Base-by-base conservation (phyloP, 2,329 filamentous ascomycete species). In the Esteya vermicola region DNA sequence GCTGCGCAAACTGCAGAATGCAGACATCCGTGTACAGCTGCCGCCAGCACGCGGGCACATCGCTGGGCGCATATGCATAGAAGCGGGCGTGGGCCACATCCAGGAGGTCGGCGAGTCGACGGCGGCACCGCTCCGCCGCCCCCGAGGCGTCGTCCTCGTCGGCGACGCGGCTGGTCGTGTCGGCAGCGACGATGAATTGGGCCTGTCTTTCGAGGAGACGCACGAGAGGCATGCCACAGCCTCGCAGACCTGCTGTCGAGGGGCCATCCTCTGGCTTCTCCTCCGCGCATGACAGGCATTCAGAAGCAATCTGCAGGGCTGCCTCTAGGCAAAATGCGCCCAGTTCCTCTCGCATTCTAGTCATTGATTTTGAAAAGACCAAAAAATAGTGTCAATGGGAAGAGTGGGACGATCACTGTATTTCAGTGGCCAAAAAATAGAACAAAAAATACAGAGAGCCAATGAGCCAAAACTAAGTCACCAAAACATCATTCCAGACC, bases 11-110 rank as follows among this genome's bases (percentile, higher is more conserved):
- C 48, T 72, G 72, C 51, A 82, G 64, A 10, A 89, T 67, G 41
- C 73, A 72, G 2, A 78, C 74, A 41, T 86, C 80, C 1, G 78
- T 78, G 52, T 83, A 86, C 6, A 88, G 58, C 46, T 75, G 65
- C 20, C 78, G 64, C 84, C 83, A 91, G 51, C 70, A 74, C 9
- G 56, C 52, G 1, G 79, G 80, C 6, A 89, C 70, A 25, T 76
- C 65, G 45, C 70, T 71, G 54, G 75, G 86, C 2, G 75, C 68
- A 45, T 74, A 85, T 4, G 78, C 69, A 50, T 88, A 81, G 45
- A 89, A 72, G 47, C 76, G 80, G 32, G 71, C 62, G 41, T 76
- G 75, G 0, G 79, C 72, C 13, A 81, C 57, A 8, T 64, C 61
- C 6, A 75, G 57, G 14, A 81, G 56, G 42, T 81, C 71, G 27